Base-by-base conservation (phyloP, 495 filamentous ascomycete genomes). In the Xylaria nigripes region DNA sequence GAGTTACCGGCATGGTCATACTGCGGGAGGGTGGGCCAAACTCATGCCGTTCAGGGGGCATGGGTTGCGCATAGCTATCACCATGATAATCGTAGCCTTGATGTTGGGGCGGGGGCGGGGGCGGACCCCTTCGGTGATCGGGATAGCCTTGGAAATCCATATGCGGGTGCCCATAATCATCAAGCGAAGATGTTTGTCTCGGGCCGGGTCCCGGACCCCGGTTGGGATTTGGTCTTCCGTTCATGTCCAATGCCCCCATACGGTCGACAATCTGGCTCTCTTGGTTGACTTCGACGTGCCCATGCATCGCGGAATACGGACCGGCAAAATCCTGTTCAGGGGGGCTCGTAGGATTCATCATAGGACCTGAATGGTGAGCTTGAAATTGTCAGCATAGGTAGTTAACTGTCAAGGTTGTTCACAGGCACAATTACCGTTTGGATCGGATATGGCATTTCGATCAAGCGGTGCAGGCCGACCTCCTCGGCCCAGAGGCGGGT, bases 261-360 rank as follows among this genome's bases (percentile, higher is more conserved):
- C 73, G 77, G 34, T 73, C 71, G 42, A 79, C 61, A 30, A 84
- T 72, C 16, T 76, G 62, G 24, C 63, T 67, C 52, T 75, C 71
- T 55, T 78, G 67, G 32, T 73, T 67, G 22, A 68, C 40, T 43
- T 75, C 72, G 1, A 70, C 73, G 42, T 70, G 66, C 29, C 76
- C 76, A 0, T 81, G 80, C 54, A 87, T 87, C 1, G 76, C 72
- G 12, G 86, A 83, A 55, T 87, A 89, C 3, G 85, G 80, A 56
- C 82, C 84, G 43, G 86, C 84, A 62, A 79, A 85, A n/a, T 78
- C 68, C 38, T 72, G 61, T 4, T 72, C 72, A 10, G 75, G 73
- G 8, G 82, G 77, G 34, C 59, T 66, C 24, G 48, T 45, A 9
- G 82, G 77, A 34, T 58, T 65, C 27, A 50, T 46, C 60, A 70